Evolutionary conservation across 2,329 filamentous ascomycete genomes (phyloP).

Genomic region (Elsinoe fawcettii): DNA sequence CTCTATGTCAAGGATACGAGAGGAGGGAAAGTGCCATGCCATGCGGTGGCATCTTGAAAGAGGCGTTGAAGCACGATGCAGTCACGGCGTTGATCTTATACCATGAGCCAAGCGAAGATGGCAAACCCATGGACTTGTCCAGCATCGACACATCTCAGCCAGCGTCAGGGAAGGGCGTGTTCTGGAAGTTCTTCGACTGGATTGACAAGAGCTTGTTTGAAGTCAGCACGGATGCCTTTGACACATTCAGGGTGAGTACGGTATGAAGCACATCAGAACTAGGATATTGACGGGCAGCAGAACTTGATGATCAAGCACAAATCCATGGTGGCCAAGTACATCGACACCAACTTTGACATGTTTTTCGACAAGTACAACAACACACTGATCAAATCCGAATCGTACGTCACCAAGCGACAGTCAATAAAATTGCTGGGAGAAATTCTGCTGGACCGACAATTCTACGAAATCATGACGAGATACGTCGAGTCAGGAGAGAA

Average conservation of each 20-base stretch:
- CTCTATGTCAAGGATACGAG: slow-evolving; percentile 83
- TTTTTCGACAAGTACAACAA: slow-evolving; percentile 92
- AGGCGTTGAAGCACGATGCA: slow-evolving; percentile 84
- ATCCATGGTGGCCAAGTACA: slow-evolving; percentile 76
- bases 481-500: slow-evolving; percentile 95
- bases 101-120: slow-evolving; percentile 70
- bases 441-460: slow-evolving; percentile 85
- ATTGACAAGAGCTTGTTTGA: slow-evolving; percentile 96
- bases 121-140: slow-evolving; percentile 65
- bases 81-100: slow-evolving; percentile 88
- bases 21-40: slow-evolving; percentile 85
- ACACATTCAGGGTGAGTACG: slow-evolving; percentile 76
- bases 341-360: slow-evolving; percentile 80
- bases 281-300: slow-evolving; percentile 40
- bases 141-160: slow-evolving; percentile 68
- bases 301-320: slow-evolving; percentile 95
- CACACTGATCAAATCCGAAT: slow-evolving; percentile 80
- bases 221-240: slow-evolving; percentile 94
- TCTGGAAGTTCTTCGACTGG: slow-evolving; percentile 97
- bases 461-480: slow-evolving; percentile 96
- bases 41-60: slow-evolving; percentile 80
- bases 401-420: slow-evolving; percentile 95
- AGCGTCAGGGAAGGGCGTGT: slow-evolving; percentile 74
- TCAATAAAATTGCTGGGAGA: slow-evolving; percentile 96
- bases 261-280: not conserved